These are phyloP conservation scores for Plasmopara muralis DNA, from an alignment of 352 stramenopile genomes.

Conservation along the genomic window DNA sequence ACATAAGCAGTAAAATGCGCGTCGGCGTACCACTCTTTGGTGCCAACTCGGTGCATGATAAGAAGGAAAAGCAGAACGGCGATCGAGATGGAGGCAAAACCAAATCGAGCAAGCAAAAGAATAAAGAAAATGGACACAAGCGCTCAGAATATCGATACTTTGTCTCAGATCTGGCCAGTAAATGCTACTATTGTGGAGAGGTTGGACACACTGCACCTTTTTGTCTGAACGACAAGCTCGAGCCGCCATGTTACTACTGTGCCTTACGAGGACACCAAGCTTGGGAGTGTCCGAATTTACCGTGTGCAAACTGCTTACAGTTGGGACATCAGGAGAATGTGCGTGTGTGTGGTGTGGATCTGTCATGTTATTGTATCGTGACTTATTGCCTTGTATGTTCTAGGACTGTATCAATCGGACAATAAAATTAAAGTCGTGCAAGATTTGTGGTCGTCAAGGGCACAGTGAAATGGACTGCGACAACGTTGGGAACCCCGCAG, in stretches of 20 bases:
- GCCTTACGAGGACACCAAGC: constrained; percentile 63
- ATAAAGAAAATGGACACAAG: constrained; percentile 29
- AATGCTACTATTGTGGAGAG: constrained; percentile 81
- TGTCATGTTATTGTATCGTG: neutral
- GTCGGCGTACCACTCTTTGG: constrained; percentile 54
- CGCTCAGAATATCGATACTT: constrained; percentile 75
- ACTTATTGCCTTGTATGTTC: constrained; percentile 1
- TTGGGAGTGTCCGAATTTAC: constrained; percentile 59
- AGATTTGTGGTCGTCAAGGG: constrained; percentile 46
- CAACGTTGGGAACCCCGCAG: constrained; percentile 20
- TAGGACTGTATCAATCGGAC: constrained; percentile 56
- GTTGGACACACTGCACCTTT: constrained; percentile 70
- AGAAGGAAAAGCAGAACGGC: constrained; percentile 7
- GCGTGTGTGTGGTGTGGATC: constrained; percentile 3
- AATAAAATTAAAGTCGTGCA: constrained; percentile 34
- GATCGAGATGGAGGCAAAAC: constrained; percentile 12
- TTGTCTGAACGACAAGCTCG: constrained; percentile 68
- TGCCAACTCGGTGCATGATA: constrained; percentile 4
- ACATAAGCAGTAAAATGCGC: constrained; percentile 20
- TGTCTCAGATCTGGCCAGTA: constrained; percentile 70
- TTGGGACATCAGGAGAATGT: constrained; percentile 60
- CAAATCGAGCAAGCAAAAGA: constrained; percentile 25
- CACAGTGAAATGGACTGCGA: constrained; percentile 43
- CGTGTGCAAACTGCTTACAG: constrained; percentile 60
- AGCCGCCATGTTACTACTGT: constrained; percentile 77